Evolutionary conservation across 257 asterid species (phyloP).

Genomic region (Fraxinus cuspidata): DNA sequence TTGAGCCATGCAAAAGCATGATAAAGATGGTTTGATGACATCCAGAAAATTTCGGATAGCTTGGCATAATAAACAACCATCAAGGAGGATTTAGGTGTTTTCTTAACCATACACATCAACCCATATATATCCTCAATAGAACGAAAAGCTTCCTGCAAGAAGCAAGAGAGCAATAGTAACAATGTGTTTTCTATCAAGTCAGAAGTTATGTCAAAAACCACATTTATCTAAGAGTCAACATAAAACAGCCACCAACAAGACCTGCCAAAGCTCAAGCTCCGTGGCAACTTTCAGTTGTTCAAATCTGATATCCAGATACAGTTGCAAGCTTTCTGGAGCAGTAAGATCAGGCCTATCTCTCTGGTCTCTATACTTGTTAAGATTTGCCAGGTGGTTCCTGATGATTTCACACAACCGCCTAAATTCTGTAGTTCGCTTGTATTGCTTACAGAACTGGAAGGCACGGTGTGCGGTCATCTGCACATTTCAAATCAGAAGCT

Average conservation of each 20-base stretch:
- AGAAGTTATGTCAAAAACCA: neutral
- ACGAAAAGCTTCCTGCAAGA: conserved; percentile 84
- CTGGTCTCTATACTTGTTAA: conserved; percentile 89
- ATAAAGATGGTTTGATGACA: conserved; percentile 80
- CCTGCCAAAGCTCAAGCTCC: conserved; percentile 98
- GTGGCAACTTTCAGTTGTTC: conserved; percentile 94
- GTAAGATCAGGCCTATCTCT: conserved; percentile 91
- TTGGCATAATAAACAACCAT: conserved; percentile 88
- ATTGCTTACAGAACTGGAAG: conserved; percentile 94
- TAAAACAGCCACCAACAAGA: conserved; percentile 26
- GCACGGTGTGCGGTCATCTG: conserved; percentile 99
- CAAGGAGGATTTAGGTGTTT: conserved; percentile 77
- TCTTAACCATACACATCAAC: conserved; percentile 82
- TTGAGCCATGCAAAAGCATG: conserved; percentile 98
- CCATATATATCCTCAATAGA: conserved; percentile 89
- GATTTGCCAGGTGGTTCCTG: conserved; percentile 86
- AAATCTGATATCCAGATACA: conserved; percentile 89
- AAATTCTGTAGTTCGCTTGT: conserved; percentile 86
- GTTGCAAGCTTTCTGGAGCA: conserved; percentile 86
- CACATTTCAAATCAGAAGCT: conserved; percentile 19
- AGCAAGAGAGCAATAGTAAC: neutral
- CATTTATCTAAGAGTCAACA: neutral
- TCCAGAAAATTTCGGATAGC: conserved; percentile 90
- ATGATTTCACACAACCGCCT: conserved; percentile 90
- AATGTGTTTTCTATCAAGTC: conserved; percentile 2